A percentile compares a stretch with the other conserved stretches of the same genome.
phyloP scores from a whole-genome alignment of 805 yeast species.

The Hanseniaspora vineae region DNA sequence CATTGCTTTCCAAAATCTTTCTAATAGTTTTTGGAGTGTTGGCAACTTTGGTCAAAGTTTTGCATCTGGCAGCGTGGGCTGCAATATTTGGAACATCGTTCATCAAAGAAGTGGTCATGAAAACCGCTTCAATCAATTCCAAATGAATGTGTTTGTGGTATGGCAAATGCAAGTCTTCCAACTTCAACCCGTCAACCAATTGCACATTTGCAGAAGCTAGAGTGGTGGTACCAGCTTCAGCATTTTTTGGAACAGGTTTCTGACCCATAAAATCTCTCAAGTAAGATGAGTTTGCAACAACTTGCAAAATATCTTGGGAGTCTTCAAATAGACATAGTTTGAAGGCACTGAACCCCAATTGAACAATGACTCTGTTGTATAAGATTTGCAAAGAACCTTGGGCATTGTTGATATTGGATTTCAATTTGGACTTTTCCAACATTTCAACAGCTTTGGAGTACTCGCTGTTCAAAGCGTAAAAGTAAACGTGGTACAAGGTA shows the following conservation, averaged over 20 bases:
- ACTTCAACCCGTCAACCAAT: slow-evolving; percentile 14
- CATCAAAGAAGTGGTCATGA: slow-evolving; percentile 77
- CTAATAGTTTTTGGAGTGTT: slow-evolving; percentile 71
- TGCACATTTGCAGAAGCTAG: slow-evolving; percentile 36
- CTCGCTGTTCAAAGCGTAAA: slow-evolving; percentile 78
- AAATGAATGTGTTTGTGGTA: slow-evolving; percentile 97
- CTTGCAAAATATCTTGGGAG: slow-evolving; percentile 75
- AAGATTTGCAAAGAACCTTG: slow-evolving; percentile 81
- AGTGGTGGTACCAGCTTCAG: slow-evolving; percentile 23
- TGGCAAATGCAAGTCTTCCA: slow-evolving; percentile 66
- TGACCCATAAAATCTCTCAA: slow-evolving; percentile 91
- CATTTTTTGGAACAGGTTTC: slow-evolving; percentile 52
- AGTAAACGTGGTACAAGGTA: slow-evolving; percentile 73
- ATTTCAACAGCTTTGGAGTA: slow-evolving; percentile 79
- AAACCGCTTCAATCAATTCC: slow-evolving; percentile 88
- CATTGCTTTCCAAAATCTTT: slow-evolving; percentile 82
- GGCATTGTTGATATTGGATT: slow-evolving; percentile 67
- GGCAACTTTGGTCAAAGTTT: slow-evolving; percentile 47
- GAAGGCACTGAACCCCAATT: slow-evolving; percentile 92
- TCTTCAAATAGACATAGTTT: slow-evolving; percentile 77
- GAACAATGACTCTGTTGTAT: slow-evolving; percentile 91
- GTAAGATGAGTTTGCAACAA: slow-evolving; percentile 74
- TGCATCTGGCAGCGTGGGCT: slow-evolving; percentile 40
- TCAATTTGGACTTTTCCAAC: slow-evolving; percentile 76
- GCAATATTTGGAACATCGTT: slow-evolving; percentile 89